Evolutionary conservation across 352 stramenopile genomes (phyloP).

Genomic region (Pythium brachiatum): DNA sequence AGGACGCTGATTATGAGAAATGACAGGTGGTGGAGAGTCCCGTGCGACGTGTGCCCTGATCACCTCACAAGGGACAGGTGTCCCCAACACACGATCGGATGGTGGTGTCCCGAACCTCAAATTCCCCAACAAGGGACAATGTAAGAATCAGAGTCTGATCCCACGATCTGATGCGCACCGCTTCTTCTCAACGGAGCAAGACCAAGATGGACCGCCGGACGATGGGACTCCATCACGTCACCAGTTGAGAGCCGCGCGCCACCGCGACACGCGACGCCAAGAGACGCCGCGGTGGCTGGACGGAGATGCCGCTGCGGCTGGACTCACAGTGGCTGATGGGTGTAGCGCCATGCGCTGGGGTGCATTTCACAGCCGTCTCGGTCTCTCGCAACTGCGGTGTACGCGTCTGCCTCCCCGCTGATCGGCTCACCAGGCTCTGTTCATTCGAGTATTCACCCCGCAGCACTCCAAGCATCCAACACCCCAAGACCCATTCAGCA

Average conservation of each 20-base stretch:
- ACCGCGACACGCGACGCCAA: neutral
- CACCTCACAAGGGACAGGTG: neutral
- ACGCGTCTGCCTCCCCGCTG: too few species aligned
- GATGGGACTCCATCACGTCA: slow-evolving; percentile 17
- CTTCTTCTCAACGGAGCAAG: neutral
- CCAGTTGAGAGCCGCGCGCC: neutral
- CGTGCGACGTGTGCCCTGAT: slow-evolving; percentile 17
- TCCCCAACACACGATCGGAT: neutral
- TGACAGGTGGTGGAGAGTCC: slow-evolving; percentile 6
- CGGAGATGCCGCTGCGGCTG: neutral
- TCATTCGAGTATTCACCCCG: slow-evolving; percentile 13
- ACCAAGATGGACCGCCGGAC: neutral
- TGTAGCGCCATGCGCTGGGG: slow-evolving; percentile 14
- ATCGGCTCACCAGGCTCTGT: slow-evolving; percentile 5
- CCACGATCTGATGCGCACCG: neutral
- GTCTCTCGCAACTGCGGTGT: too few species aligned
- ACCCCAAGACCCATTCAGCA: neutral
- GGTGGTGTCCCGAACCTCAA: slow-evolving; percentile 4
- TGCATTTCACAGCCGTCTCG: neutral
- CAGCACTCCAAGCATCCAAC: neutral
- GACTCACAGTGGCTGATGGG: slow-evolving; percentile 9
- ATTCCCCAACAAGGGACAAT: neutral
- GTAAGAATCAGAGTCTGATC: neutral
- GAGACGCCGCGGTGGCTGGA: neutral
- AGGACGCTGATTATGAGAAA: slow-evolving; percentile 6